A percentile compares a stretch with the other conserved stretches of the same genome.
Evolutionary conservation across 768 basidiomycete species (phyloP).

Genomic region (Podaxis pistillaris): DNA sequence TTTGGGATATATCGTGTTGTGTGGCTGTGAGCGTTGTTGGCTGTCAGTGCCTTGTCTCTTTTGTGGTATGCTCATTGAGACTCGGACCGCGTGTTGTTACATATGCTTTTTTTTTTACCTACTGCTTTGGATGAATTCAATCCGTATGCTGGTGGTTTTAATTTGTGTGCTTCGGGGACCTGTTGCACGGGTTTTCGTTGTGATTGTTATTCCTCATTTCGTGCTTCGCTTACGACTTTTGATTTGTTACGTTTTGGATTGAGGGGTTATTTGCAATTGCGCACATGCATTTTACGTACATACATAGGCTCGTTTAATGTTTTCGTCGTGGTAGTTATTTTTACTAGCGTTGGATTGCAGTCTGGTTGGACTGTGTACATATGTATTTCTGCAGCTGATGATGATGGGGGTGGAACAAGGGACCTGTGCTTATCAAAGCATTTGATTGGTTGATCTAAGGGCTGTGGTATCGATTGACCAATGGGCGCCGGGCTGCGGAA

Average conservation of each 20-base stretch:
- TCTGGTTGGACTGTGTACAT: too few relatives aligned
- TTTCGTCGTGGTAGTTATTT: neutral
- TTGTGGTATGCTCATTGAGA: neutral
- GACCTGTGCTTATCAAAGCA: neutral
- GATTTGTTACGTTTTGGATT: neutral
- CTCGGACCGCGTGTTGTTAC: neutral
- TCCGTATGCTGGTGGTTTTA: neutral
- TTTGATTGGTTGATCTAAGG: conserved; percentile 7
- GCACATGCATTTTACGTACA: neutral
- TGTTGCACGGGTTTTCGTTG: neutral
- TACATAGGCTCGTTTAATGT: neutral
- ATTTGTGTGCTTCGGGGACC: neutral
- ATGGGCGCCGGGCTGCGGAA: neutral
- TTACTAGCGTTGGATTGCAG: neutral
- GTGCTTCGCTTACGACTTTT: too few relatives aligned
- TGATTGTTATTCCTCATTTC: neutral
- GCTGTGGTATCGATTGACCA: neutral
- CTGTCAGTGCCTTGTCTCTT: neutral
- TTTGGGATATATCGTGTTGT: neutral
- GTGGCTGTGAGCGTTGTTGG: neutral
- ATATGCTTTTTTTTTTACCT: neutral
- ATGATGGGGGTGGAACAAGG: neutral
- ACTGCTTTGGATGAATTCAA: neutral
- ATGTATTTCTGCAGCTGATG: too few relatives aligned
- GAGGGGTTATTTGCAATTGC: neutral